Base-by-base conservation (phyloP, 2,329 filamentous ascomycete genomes). In the Capronia epimyces region DNA sequence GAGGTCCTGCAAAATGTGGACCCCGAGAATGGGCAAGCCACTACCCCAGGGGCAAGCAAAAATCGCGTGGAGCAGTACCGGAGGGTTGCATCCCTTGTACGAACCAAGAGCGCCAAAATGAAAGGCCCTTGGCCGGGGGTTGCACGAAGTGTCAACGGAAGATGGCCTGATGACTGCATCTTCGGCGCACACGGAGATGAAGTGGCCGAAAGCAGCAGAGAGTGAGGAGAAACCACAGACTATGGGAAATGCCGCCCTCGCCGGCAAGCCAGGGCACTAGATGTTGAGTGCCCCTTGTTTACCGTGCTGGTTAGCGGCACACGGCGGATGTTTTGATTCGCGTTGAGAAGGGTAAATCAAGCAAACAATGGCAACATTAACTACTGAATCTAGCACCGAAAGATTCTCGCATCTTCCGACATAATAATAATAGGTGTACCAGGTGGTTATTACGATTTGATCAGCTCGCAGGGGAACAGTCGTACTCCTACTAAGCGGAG, bases 141-240 rank as follows among this genome's bases (percentile, higher is more conserved):
- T 16, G 41, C 15, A 31, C 41, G 25, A 37, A 18, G 31, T n/a
- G 6, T 20, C 34, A 5, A 37, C 34, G 13, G n/a, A n/a, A 32
- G 29, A n/a, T 32, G 13, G 29, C 29, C n/a, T n/a, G 29, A 32
- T 8, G 29, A n/a, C n/a, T 3, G 34, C 34, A 37, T 20, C 34
- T 37, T 20, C 1, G 34, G 12, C 16, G 3, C 15, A 37, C 20
- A 15, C 43, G 43, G 48, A 47, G 43, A 52, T 43, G 39, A 44
- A 29, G 22, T 27, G 45, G 20, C 44, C 44, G 44, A 52, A 48
- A 43, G 21, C 47, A 22, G 48, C 16, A 34, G 22, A 15, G 3
- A 27, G n/a, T 7, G 16, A 32, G 29, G 13, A 37, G 18, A 18
- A 37, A 37, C 18, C 34, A 20, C 34, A 16, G 34, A 20, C 15